Conservation (phyloP, 495 filamentous ascomycete genomes). For the Xylaria sp. region DNA sequence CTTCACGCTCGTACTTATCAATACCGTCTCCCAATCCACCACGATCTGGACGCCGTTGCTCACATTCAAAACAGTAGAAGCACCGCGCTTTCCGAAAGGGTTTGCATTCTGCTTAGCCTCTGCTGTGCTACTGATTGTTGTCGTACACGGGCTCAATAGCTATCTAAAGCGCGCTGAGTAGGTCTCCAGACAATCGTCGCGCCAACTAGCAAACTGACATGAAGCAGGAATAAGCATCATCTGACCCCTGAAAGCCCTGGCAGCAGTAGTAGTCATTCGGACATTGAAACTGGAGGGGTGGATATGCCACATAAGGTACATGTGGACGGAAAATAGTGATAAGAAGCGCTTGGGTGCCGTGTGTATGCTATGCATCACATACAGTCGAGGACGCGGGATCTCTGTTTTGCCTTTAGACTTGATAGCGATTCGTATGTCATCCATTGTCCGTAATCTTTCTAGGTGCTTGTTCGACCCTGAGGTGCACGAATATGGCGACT, state of each 20-base stretch:
- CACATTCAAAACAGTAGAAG: constrained; percentile 44
- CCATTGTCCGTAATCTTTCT: constrained; percentile 4
- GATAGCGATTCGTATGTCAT: constrained; percentile 3
- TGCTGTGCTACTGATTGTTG: constrained; percentile 51
- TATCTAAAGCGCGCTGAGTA: constrained; percentile 31
- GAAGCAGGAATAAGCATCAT: constrained; percentile 13
- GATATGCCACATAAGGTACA: constrained; percentile 3
- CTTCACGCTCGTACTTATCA: constrained; percentile 41
- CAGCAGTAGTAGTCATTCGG: constrained; percentile 1
- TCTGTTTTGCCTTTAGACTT: constrained; percentile 6
- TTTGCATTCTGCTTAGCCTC: constrained; percentile 56
- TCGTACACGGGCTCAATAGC: constrained; percentile 45
- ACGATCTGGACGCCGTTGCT: constrained; percentile 51
- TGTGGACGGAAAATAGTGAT: constrained; percentile 10
- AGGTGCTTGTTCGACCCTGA: constrained; percentile 6
- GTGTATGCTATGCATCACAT: not conserved
- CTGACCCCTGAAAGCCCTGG: constrained; percentile 11
- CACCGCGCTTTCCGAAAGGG: constrained; percentile 55
- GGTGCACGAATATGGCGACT: constrained; percentile 11
- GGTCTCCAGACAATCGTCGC: constrained; percentile 9
- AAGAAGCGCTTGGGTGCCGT: constrained; percentile 5
- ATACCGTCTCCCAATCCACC: constrained; percentile 42
- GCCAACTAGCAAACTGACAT: constrained; percentile 18
- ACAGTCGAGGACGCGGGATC: constrained; percentile 1
- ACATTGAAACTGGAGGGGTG: constrained; percentile 11